A percentile compares a stretch with the other conserved stretches of the same genome.
phyloP scores from a whole-genome alignment of 768 basidiomycete genomes.

The Calocybe gangraenosa region DNA sequence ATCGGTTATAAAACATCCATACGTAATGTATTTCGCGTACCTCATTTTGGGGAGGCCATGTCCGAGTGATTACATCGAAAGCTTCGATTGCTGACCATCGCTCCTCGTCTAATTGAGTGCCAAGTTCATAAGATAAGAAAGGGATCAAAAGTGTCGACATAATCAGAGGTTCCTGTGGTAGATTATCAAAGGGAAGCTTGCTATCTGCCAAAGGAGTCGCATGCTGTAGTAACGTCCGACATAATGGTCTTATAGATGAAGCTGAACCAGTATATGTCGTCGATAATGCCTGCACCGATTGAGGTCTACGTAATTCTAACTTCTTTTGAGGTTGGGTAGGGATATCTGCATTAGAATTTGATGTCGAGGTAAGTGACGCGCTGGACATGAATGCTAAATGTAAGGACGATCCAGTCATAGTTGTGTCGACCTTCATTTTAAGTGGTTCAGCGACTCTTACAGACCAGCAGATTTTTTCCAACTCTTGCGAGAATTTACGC shows the following conservation, averaged over 20 bases:
- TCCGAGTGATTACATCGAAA: constrained; percentile 53
- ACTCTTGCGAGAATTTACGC: constrained; percentile 49
- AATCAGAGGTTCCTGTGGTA: constrained; percentile 58
- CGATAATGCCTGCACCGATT: constrained; percentile 33
- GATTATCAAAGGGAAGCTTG: constrained; percentile 21
- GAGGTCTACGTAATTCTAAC: constrained; percentile 38
- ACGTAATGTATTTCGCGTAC: constrained; percentile 34
- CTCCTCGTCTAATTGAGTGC: constrained; percentile 43
- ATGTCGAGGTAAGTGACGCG: constrained; percentile 23
- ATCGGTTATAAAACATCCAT: neutral
- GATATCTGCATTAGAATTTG: constrained; percentile 15
- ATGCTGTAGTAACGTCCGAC: constrained; percentile 43
- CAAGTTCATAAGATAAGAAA: constrained; percentile 38
- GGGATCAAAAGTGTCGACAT: constrained; percentile 56
- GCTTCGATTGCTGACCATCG: constrained; percentile 52
- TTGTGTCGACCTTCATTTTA: constrained; percentile 23
- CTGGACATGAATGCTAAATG: constrained; percentile 40
- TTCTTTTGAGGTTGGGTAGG: constrained; percentile 21
- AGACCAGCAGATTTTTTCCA: constrained; percentile 51
- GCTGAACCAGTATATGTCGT: constrained; percentile 20
- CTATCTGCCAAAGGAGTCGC: constrained; percentile 29
- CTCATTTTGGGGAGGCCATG: constrained; percentile 56
- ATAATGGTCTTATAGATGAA: constrained; percentile 40
- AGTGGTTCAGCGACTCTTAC: constrained; percentile 42
- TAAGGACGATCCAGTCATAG: constrained; percentile 30